Evolutionary conservation across 2,329 filamentous ascomycete genomes (phyloP), one percentile per base, ranked within the genome.

Genomic region (Penicillium sp.): DNA sequence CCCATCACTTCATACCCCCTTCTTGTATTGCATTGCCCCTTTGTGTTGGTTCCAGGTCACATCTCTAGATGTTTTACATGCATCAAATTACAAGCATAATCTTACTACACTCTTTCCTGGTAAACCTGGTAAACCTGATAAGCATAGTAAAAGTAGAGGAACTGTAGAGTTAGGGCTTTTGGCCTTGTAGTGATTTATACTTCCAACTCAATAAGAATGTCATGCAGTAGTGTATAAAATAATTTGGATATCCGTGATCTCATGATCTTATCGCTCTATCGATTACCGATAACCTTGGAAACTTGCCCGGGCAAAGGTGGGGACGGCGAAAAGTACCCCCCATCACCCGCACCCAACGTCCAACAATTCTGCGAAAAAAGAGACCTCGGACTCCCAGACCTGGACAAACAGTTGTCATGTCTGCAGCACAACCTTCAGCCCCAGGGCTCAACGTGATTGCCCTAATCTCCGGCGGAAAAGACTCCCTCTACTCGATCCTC

Each of bases 391-490:
- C 29, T 45, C 13, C 9, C 13, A 53, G 21, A 53, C 38, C 27
- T 25, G 17, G 27, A 13, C 21, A 3, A 31, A 47, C 10, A 48
- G 29, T 33, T 29, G 50, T 17, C 8, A 79, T 67, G 77, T 55
- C 41, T 25, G 65, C 72, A 50, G 41, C 77, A 79, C 48, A 21
- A 42, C 43, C 36, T 15, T 51, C 55, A 55, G 31, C 59, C 21
- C 43, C 60, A 41, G 61, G 69, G 29, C 72, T 85, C 8, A 88
- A 93, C 66, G 92, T 97, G 62, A 93, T 99, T 66, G 93, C 91
- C 49, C 82, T 99, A 61, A 88, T 99, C 63, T 99, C 94, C 21
- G 94, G 94, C 59, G 94, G 94, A 64, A 99, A 99, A 78, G 94
- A 99, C 79, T 97, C 93, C 64, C 89, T 99, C 75, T 97, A 90